A percentile compares a stretch with the other conserved stretches of the same genome.
phyloP scores from a whole-genome alignment of 768 basidiomycete species.

The Suillus decipiens region DNA sequence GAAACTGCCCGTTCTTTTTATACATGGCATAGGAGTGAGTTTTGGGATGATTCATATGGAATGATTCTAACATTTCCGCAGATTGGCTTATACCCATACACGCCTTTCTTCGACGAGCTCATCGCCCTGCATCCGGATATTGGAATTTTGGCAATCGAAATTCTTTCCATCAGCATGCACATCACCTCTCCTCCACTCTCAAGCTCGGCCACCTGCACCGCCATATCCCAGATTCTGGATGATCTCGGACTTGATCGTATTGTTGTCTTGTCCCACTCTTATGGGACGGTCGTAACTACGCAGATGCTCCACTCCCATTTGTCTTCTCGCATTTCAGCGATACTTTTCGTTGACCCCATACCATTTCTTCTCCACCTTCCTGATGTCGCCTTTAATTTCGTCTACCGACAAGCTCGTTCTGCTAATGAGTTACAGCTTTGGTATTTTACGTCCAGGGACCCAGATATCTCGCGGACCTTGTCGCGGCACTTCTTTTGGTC shows the following conservation, averaged over 20 bases:
- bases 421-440: constrained; percentile 68
- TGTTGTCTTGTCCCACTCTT: constrained; percentile 59
- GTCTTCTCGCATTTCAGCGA: constrained; percentile 39
- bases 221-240: constrained; percentile 47
- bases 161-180: constrained; percentile 60
- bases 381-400: constrained; percentile 63
- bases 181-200: constrained; percentile 56
- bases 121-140: constrained; percentile 45
- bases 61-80: constrained; percentile 25
- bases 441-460: constrained; percentile 67
- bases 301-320: constrained; percentile 49
- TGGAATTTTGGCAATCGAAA: constrained; percentile 60
- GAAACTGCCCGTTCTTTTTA: constrained; percentile 58
- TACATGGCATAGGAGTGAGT: constrained; percentile 69
- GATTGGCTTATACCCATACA: constrained; percentile 66
- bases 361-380: constrained; percentile 65
- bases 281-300: constrained; percentile 58
- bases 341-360: constrained; percentile 63
- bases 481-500: constrained; percentile 67
- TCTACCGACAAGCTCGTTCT: constrained; percentile 54
- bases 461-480: constrained; percentile 61
- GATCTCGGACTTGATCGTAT: constrained; percentile 40
- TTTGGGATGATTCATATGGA: not conserved
- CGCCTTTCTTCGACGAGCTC: constrained; percentile 51
- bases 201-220: constrained; percentile 40